These are phyloP conservation scores for Rhynchosporium agropyri DNA, from an alignment of 2,329 filamentous ascomycete species.

Conservation along the genomic window DNA sequence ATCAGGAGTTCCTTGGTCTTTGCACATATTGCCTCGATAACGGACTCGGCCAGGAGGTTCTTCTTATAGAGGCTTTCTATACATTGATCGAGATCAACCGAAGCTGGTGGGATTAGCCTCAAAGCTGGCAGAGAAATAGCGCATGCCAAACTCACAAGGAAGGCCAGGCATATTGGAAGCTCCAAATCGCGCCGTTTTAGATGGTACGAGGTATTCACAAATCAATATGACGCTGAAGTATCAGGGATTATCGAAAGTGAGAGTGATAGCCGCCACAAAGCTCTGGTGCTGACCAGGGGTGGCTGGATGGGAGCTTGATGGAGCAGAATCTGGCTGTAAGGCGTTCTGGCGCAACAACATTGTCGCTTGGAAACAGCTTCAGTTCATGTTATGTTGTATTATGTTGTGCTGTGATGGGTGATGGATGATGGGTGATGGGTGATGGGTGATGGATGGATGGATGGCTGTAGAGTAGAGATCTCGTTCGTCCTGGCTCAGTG, in stretches of 20 bases:
- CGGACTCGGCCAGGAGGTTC: conserved; percentile 93
- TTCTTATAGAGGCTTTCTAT: conserved; percentile 96
- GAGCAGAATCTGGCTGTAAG: conserved; percentile 36
- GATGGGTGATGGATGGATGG: no score
- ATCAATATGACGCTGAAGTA: not conserved
- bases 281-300: conserved; percentile 32
- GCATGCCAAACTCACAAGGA: conserved; percentile 50
- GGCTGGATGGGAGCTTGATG: conserved; percentile 34
- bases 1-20: conserved; percentile 99
- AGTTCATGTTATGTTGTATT: conserved; percentile 13
- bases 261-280: conserved; percentile 31
- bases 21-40: conserved; percentile 98
- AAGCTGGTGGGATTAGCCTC: conserved; percentile 58
- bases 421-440: no score
- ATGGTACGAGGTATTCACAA: not conserved
- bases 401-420: no score
- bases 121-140: conserved; percentile 4
- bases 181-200: not conserved
- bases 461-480: no score
- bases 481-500: not conserved
- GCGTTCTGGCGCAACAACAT: conserved; percentile 42
- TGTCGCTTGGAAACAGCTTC: conserved; percentile 32
- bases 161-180: conserved; percentile 56
- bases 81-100: conserved; percentile 98
- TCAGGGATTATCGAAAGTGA: conserved; percentile 23